Conservation (phyloP, 2,329 filamentous ascomycete genomes). For the Arthroderma sp. region DNA sequence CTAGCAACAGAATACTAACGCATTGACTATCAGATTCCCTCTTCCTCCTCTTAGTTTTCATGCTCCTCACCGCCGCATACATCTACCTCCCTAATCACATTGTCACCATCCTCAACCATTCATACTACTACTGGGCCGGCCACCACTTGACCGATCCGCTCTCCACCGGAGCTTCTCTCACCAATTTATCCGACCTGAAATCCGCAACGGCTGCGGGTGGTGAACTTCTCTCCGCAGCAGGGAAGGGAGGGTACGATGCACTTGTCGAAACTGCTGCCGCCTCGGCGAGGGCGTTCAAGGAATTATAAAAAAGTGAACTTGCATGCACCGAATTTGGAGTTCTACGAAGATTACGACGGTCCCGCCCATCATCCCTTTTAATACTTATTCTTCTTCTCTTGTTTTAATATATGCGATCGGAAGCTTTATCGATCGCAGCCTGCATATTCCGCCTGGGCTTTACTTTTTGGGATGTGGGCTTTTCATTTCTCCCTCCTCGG, state of each 20-base stretch:
- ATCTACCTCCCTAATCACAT: constrained; percentile 93
- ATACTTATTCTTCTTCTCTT: no score
- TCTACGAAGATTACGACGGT: no score
- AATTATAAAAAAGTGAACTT: constrained; percentile 5
- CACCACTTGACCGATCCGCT: constrained; percentile 38
- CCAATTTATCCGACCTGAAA: constrained; percentile 12
- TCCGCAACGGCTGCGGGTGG: constrained; percentile 14
- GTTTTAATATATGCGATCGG: no score
- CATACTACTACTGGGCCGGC: constrained; percentile 90
- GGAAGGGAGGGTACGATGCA: neutral
- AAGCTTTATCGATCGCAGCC: no score
- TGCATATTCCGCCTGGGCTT: no score
- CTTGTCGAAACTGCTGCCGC: neutral
- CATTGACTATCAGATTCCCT: constrained; percentile 54
- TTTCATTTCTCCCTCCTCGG: no score
- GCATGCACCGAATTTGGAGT: no score
- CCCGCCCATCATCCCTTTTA: no score
- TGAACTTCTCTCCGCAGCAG: constrained; percentile 1
- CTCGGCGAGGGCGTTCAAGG: constrained; percentile 3
- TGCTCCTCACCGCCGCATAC: constrained; percentile 73
- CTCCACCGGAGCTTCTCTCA: constrained; percentile 5
- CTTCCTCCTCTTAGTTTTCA: constrained; percentile 75
- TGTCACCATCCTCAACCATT: constrained; percentile 64
- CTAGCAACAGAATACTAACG: no score
- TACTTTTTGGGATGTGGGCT: no score